Base-by-base conservation (phyloP, 768 basidiomycete genomes). In the Collybia nuda region DNA sequence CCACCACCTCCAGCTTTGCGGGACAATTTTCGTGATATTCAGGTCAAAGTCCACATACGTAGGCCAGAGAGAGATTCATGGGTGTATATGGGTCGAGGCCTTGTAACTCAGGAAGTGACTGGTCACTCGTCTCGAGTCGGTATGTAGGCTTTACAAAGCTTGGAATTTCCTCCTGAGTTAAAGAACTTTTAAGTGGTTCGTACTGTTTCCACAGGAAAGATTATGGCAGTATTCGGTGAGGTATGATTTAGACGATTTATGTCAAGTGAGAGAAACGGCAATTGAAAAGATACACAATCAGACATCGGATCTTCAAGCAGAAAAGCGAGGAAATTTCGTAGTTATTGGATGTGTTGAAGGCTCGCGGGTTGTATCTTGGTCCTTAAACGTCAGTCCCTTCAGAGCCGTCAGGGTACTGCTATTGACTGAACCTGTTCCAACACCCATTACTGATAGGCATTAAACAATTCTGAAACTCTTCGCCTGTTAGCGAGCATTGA, bases 261-360 rank as follows among this genome's bases (percentile, higher is more conserved):
- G n/a, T 11, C n/a, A 12, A 15, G 24, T 26, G 5, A 32, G 12
- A 32, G 32, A 3, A 32, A 14, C 14, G 12, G 7, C 14, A 14
- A 32, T 14, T 32, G 3, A 32, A 32, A 14, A 6, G 32, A 14
- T 11, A 14, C n/a, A 32, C 12, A 32, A 6, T 18, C 50, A 88
- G 86, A 62, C 73, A 19, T 81, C 81, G 50, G 85, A 91, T 62
- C 68, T 92, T 32, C 88, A 91, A 71, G 90, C 89, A 15, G 90
- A 93, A 68, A 89, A 88, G 68, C 80, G 90, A 55, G 90, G 90
- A 46, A 92, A 91, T 64, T 93, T 93, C 61, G 85, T 93, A 18
- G 88, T 93, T 22, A 80, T 93, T 47, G 85, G 87, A 38, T 87
- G 86, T 48, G 82, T 93, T 18, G 88, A 92, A 51, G 84, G 82